Evolutionary conservation across 805 yeast species (phyloP).

Genomic region (Candida orba): DNA sequence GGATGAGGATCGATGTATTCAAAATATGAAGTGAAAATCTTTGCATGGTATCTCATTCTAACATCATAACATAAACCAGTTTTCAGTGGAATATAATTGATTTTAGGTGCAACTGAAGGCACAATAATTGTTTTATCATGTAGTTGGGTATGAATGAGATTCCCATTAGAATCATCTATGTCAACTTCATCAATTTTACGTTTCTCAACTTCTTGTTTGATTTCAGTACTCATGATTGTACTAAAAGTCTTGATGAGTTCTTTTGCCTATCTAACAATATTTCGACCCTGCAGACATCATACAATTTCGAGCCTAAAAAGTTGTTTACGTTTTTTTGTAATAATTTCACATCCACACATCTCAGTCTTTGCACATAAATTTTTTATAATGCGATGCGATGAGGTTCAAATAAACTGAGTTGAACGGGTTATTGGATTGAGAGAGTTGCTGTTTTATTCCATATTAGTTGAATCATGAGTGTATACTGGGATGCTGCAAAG

Average conservation of each 20-base stretch:
- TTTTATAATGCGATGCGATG: slow-evolving; percentile 2
- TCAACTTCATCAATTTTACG: slow-evolving; percentile 20
- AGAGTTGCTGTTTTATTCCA: too few relatives aligned
- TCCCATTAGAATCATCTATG: slow-evolving; percentile 10
- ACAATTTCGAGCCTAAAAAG: too few relatives aligned
- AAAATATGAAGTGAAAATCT: slow-evolving; percentile 81
- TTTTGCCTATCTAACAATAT: background rate
- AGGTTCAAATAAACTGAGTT: background rate
- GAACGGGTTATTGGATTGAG: background rate
- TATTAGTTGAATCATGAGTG: slow-evolving; percentile 1
- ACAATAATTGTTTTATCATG: slow-evolving; percentile 37
- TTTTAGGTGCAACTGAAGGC: slow-evolving; percentile 56
- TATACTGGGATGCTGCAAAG: slow-evolving; percentile 8
- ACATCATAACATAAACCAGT: slow-evolving; percentile 96
- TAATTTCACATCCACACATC: slow-evolving; percentile 4
- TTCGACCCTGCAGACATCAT: too few relatives aligned
- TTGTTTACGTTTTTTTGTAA: background rate
- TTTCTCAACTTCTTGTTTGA: slow-evolving; percentile 12
- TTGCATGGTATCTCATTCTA: slow-evolving; percentile 95
- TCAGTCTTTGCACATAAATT: background rate
- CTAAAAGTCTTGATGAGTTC: background rate
- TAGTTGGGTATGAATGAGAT: background rate
- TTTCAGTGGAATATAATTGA: slow-evolving; percentile 67
- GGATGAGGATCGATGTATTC: slow-evolving; percentile 99
- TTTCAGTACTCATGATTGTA: slow-evolving; percentile 1